A percentile compares a stretch with the other conserved stretches of the same genome.
Evolutionary conservation across 208 protist genomes (phyloP).

Genomic region (Novymonas esmeraldas): DNA sequence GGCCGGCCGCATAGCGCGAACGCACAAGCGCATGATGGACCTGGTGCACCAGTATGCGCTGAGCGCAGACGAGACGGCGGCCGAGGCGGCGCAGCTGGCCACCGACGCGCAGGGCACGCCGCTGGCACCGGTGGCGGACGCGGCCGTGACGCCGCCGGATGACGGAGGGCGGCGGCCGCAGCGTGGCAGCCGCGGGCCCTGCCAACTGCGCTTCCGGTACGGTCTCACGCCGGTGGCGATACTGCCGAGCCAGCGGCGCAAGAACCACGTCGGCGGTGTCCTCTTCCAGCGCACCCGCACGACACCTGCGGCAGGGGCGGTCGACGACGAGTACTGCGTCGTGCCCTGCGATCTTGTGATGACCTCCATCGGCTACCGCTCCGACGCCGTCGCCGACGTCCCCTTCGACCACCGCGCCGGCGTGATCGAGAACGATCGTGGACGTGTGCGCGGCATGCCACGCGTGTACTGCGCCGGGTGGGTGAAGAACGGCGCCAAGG

Average conservation of each 20-base stretch:
- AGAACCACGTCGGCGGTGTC: conserved; percentile 67
- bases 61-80: conserved; percentile 13
- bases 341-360: conserved; percentile 89
- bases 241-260: conserved; percentile 46
- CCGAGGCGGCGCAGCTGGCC: conserved; percentile 20
- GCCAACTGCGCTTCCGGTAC: conserved; percentile 75
- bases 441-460: conserved; percentile 68
- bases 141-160: not conserved
- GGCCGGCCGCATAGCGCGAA: conserved; percentile 45
- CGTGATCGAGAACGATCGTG: conserved; percentile 68
- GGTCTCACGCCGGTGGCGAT: conserved; percentile 68
- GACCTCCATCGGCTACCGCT: conserved; percentile 81
- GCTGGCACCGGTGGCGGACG: conserved; percentile 3
- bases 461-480: conserved; percentile 93
- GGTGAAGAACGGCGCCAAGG: conserved; percentile 91
- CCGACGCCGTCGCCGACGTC: conserved; percentile 55
- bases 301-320: not conserved
- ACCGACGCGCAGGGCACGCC: conserved; percentile 29
- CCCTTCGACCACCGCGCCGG: conserved; percentile 76
- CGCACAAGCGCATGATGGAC: conserved; percentile 85
- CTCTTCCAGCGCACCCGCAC: conserved; percentile 46
- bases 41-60: conserved; percentile 55
- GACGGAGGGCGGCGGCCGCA: not conserved
- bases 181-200: conserved; percentile 40
- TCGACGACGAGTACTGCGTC: conserved; percentile 43